Evolutionary conservation across 2,329 filamentous ascomycete genomes (phyloP), one percentile per base, ranked within the genome.

Genomic region (Aspergillus pseudoglaucus): DNA sequence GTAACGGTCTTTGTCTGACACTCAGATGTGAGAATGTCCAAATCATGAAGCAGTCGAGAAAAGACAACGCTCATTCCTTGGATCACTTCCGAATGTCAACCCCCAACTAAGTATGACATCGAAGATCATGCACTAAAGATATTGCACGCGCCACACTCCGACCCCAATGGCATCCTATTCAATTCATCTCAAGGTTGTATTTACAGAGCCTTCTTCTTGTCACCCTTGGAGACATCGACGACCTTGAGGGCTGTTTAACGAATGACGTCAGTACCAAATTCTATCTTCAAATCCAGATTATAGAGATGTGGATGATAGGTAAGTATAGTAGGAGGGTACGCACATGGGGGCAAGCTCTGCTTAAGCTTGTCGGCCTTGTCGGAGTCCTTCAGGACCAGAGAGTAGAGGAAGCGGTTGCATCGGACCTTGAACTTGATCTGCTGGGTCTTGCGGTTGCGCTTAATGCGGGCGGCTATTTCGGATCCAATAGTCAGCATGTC

Each of bases 361-460:
- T 96, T 97, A 65, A 98, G 85, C 88, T 98, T 98, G 81, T 97
- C 93, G 76, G 91, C 94, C 88, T 97, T 97, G 74, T 96, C 93
- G 70, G 84, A 83, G 79, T 98, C 93, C 85, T 95, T 96, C 69
- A 98, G 85, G 73, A 95, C 88, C 66, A 98, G 85, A 65, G 93
- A 96, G 87, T 98, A 98, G 65, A 98, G 82, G 82, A 93, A 85
- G 70, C 85, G 84, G 74, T 88, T 82, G 87, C 93, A 97, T 76
- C 93, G 89, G 83, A 98, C 91, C 89, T 98, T 98, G 90, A 98
- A 97, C 87, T 98, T 98, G 85, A 93, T 90, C 82, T 91, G 85
- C 74, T 85, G 82, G 70, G 80, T 79, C 79, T 87, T 85, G 77
- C 84, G 86, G 84, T 85, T 95, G 83, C 94, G 93, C 90, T 97